Conservation (phyloP, 352 stramenopile genomes). For the Phytophthora pluvialis region DNA sequence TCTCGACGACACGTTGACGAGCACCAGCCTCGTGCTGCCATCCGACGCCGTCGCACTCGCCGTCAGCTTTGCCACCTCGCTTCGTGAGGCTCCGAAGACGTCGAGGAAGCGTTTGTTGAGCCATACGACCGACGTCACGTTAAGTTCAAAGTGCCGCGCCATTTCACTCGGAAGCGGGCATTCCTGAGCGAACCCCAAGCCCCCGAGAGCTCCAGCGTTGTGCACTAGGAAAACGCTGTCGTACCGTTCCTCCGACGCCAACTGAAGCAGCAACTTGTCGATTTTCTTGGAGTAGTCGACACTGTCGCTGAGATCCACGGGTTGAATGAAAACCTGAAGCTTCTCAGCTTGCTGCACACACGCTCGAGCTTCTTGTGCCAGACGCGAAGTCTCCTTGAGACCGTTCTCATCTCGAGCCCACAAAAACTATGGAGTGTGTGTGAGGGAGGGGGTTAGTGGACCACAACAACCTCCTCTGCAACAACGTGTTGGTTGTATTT, state of each 20-base stretch:
- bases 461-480: too few relatives aligned
- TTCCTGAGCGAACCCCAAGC: constrained; percentile 64
- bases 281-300: constrained; percentile 55
- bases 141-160: constrained; percentile 71
- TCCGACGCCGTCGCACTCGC: not conserved
- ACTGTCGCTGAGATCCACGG: constrained; percentile 51
- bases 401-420: constrained; percentile 53
- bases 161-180: constrained; percentile 45
- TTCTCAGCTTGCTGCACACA: constrained; percentile 14
- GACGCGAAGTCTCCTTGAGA: constrained; percentile 54
- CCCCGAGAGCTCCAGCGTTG: constrained; percentile 79
- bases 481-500: not conserved
- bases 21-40: constrained; percentile 34
- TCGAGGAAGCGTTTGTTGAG: constrained; percentile 78
- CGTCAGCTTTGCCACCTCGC: constrained; percentile 27
- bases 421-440: not conserved
- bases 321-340: constrained; percentile 38
- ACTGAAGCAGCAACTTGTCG: constrained; percentile 43
- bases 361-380: constrained; percentile 37
- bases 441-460: too few relatives aligned
- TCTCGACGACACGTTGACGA: constrained; percentile 88
- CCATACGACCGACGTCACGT: constrained; percentile 81
- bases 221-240: constrained; percentile 66
- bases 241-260: constrained; percentile 36
- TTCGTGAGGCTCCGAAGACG: constrained; percentile 48